A percentile compares a stretch with the other conserved stretches of the same genome.
These are phyloP conservation scores for Funneliformis mosseae DNA, from an alignment of 192 early-diverging fungal genomes.

Conservation along the genomic window DNA sequence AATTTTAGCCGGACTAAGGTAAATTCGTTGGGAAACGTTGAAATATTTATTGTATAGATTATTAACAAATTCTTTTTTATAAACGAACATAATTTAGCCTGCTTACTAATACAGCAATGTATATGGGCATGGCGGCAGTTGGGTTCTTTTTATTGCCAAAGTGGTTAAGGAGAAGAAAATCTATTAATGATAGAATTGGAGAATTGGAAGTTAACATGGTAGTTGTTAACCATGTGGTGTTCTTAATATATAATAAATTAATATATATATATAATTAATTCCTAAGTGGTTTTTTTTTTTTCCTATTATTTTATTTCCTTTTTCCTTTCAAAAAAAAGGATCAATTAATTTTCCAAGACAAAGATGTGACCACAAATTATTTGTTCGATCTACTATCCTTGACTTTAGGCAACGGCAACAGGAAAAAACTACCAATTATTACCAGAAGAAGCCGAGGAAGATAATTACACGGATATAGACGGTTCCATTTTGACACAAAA, in stretches of 20 bases:
- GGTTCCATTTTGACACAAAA: constrained; percentile 13
- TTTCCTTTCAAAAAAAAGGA: background rate
- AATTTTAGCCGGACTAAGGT: constrained; percentile 24
- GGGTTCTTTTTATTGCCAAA: constrained; percentile 42
- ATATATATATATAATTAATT: background rate
- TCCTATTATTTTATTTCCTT: background rate
- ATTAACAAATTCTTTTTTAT: background rate
- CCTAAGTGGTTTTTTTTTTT: background rate
- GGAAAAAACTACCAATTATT: constrained; percentile 21
- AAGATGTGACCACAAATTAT: background rate
- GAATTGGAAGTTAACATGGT: constrained; percentile 6
- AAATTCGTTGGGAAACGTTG: background rate
- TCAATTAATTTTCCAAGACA: background rate
- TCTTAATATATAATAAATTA: background rate
- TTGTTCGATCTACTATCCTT: background rate
- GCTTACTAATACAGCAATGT: constrained; percentile 32
- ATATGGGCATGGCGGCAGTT: constrained; percentile 46
- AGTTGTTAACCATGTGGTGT: background rate
- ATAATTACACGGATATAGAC: background rate
- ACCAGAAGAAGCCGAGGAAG: constrained; percentile 27
- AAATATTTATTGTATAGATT: background rate
- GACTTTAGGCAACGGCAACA: background rate
- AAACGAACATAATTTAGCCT: background rate
- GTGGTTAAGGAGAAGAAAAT: background rate
- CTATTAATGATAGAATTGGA: background rate